Percentiles rank a stretch among this genome's conserved stretches.
Conservation (phyloP, 108 stramenopile genomes). For the Fistulifera pelliculosa region DNA sequence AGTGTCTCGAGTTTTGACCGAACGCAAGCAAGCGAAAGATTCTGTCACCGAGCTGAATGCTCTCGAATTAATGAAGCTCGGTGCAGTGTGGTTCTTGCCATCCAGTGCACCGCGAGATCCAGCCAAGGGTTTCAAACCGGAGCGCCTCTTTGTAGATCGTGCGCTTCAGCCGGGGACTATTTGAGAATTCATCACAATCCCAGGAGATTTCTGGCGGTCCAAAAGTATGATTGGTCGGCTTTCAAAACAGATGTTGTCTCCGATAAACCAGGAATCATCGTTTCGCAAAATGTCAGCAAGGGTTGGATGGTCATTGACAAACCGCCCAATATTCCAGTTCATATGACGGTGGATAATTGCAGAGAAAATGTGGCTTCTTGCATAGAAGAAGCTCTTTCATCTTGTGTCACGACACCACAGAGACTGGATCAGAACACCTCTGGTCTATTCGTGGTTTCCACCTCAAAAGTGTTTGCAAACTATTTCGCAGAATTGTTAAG, state of each 20-base stretch:
- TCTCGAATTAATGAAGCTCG: conserved; percentile 49
- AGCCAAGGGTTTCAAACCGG: conserved; percentile 31
- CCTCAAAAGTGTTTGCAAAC: conserved; percentile 60
- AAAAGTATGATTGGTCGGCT: conserved; percentile 47
- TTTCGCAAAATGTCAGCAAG: conserved; percentile 25
- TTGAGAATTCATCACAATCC: conserved; percentile 73
- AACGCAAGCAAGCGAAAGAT: background rate
- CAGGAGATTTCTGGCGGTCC: conserved; percentile 52
- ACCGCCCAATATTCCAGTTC: conserved; percentile 67
- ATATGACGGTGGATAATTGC: conserved; percentile 74
- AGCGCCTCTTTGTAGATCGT: conserved; percentile 39
- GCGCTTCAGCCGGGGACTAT: conserved; percentile 52
- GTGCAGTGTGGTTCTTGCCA: conserved; percentile 66
- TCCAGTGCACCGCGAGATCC: conserved; percentile 16
- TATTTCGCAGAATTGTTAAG: conserved; percentile 76
- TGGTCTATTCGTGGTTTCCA: conserved; percentile 71
- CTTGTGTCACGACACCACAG: conserved; percentile 62
- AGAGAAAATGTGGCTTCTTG: conserved; percentile 70
- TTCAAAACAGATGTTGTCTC: background rate
- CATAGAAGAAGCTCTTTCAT: conserved; percentile 17
- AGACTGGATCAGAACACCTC: conserved; percentile 78
- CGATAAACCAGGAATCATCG: conserved; percentile 43
- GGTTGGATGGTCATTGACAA: conserved; percentile 71
- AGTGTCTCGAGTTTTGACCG: background rate
- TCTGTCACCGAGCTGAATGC: conserved; percentile 25